These are phyloP conservation scores for Penicillium glabrum DNA, from an alignment of 2,329 filamentous ascomycete species.

Conservation along the genomic window DNA sequence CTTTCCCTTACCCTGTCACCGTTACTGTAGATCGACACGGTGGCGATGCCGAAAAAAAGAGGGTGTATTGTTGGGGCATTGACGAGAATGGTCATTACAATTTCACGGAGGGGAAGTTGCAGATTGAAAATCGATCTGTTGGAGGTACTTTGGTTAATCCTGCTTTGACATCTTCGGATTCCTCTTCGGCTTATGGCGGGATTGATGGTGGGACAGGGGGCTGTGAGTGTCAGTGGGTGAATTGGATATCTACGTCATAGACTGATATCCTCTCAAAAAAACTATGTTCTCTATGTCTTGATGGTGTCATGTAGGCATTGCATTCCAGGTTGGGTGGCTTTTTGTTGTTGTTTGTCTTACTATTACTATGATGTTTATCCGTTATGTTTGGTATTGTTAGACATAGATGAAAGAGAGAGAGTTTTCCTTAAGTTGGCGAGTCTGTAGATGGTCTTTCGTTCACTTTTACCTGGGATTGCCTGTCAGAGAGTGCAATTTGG, in stretches of 20 bases:
- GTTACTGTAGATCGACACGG: conserved; percentile 62
- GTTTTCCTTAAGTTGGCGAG: too few species aligned
- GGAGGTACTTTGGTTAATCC: conserved; percentile 55
- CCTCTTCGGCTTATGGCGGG: conserved; percentile 39
- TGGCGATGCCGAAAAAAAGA: conserved; percentile 54
- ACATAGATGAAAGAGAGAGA: too few species aligned
- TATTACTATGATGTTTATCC: neutral
- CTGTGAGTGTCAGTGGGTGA: conserved; percentile 61
- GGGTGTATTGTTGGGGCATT: conserved; percentile 61
- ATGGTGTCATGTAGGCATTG: neutral
- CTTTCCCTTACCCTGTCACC: conserved; percentile 62
- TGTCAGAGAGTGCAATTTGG: neutral
- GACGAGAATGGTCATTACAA: conserved; percentile 50
- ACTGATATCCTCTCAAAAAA: neutral
- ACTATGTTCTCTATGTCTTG: neutral
- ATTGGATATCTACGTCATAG: conserved; percentile 40
- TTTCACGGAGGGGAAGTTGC: conserved; percentile 45
- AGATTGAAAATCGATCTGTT: conserved; percentile 54
- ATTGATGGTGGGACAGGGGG: conserved; percentile 62
- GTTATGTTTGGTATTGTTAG: too few species aligned
- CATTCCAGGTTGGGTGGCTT: neutral
- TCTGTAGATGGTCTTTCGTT: too few species aligned
- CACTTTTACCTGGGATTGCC: too few species aligned
- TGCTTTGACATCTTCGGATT: conserved; percentile 38
- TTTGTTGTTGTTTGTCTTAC: neutral